These are phyloP conservation scores for Ascochyta pisi DNA, from an alignment of 2,329 filamentous ascomycete species.

Conservation along the genomic window DNA sequence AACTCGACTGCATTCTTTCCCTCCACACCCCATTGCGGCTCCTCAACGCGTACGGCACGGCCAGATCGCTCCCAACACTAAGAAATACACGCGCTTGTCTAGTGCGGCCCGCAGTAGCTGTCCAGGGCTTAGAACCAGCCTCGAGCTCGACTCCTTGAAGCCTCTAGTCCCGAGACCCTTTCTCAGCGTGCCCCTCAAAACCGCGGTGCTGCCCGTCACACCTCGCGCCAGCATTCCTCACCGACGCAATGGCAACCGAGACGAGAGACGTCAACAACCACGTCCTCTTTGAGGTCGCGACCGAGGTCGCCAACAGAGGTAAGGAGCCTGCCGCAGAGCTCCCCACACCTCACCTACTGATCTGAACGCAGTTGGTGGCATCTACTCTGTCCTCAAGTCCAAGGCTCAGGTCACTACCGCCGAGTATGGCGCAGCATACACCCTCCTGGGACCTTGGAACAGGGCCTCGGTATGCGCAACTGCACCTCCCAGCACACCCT, in stretches of 20 bases:
- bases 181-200: conserved; percentile 23
- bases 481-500: conserved; percentile 1
- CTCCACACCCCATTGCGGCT: conserved; percentile 22
- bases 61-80: conserved; percentile 28
- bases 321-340: conserved; percentile 40
- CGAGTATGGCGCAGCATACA: conserved; percentile 98
- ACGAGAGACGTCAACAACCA: conserved; percentile 86
- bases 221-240: conserved; percentile 10
- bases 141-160: neutral
- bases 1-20: conserved; percentile 14
- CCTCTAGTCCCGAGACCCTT: conserved; percentile 26
- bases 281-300: conserved; percentile 94
- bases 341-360: conserved; percentile 23
- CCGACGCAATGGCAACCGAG: conserved; percentile 37
- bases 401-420: conserved; percentile 97
- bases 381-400: conserved; percentile 99
- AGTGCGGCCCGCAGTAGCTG: conserved; percentile 39
- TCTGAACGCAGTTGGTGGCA: conserved; percentile 79
- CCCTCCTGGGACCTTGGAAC: conserved; percentile 92
- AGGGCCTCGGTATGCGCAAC: conserved; percentile 74
- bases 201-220: conserved; percentile 16
- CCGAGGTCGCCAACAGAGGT: conserved; percentile 97
- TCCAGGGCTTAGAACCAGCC: conserved; percentile 16
- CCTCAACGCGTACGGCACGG: conserved; percentile 25
- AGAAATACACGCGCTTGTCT: conserved; percentile 35